Base-by-base conservation (phyloP, 345 rosid genomes). In the Physaria fendleri region DNA sequence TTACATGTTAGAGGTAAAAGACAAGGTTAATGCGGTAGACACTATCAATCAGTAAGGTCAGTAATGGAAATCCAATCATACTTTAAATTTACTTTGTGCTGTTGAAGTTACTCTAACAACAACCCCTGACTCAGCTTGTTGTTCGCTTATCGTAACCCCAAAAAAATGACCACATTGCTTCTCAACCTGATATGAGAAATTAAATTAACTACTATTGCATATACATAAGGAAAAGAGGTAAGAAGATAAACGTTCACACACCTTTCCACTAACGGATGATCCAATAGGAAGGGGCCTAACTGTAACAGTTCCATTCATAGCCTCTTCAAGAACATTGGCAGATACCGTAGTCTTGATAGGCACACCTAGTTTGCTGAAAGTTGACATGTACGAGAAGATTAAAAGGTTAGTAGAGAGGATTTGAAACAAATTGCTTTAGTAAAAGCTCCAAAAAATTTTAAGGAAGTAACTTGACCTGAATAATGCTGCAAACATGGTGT, bases 211-310 rank as follows among this genome's bases (percentile, higher is more conserved):
- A 29, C 51, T 53, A 2, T 6, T 17, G 33, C 6, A 40, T 32
- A 8, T 13, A 50, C 29, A 71, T 15, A 35, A 11, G 24, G 8
- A 52, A 13, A 35, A n/a, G 23, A 11, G 10, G 12, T 25, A 49
- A 27, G 39, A 52, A 56, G n/a, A 57, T 18, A 67, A 66, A 37
- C 38, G 34, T 38, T 7, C 13, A 66, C 68, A 64, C 64, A 93
- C 99, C 97, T 93, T 93, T 43, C 99, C 99, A 66, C 96, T 83
- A 67, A 89, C 88, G 77, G 97, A 85, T 66, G 97, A 77, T 30
- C 97, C 97, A 43, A 89, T 76, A 8, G 95, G 97, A 54, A 89
- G 96, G 28, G 97, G 97, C 64, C 97, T 86, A 57, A 89, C 79
- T 12, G 97, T 89, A 59, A 93, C 97, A 74, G 97, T 93, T 71